Evolutionary conservation across 2,329 filamentous ascomycete genomes (phyloP).

Genomic region (Trichoderma cornu-damae): DNA sequence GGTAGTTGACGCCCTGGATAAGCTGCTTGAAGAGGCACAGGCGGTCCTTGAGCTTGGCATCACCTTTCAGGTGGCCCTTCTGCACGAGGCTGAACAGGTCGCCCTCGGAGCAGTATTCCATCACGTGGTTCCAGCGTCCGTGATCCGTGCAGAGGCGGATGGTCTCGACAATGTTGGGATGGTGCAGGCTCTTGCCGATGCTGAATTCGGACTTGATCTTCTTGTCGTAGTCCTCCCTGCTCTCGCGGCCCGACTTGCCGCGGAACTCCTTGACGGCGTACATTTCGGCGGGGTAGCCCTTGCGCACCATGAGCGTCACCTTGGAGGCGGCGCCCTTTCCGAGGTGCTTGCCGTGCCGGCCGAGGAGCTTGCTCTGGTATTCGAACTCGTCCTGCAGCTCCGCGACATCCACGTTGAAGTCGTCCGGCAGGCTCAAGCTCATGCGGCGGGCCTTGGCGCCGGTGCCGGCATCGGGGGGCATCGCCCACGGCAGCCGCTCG

Average conservation of each 20-base stretch:
- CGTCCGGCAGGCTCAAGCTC: constrained; percentile 67
- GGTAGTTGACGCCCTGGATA: constrained; percentile 72
- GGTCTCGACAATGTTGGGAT: constrained; percentile 83
- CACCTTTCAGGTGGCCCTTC: constrained; percentile 60
- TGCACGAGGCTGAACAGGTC: constrained; percentile 73
- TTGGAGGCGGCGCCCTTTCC: constrained; percentile 80
- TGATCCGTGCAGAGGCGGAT: constrained; percentile 69
- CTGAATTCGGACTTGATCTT: constrained; percentile 90
- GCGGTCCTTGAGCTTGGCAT: constrained; percentile 63
- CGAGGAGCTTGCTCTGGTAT: constrained; percentile 64
- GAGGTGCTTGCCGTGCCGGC: constrained; percentile 67
- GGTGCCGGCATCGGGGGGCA: constrained; percentile 63
- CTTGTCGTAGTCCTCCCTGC: constrained; percentile 69
- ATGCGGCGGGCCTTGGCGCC: constrained; percentile 75
- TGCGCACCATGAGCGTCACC: constrained; percentile 73
- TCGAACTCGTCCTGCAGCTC: constrained; percentile 66
- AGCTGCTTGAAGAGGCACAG: constrained; percentile 88
- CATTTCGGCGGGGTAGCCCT: constrained; percentile 58
- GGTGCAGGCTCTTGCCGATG: constrained; percentile 77
- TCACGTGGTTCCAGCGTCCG: constrained; percentile 81
- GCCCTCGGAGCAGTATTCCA: constrained; percentile 84
- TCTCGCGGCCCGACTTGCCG: constrained; percentile 63
- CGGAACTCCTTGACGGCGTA: constrained; percentile 89
- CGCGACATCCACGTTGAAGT: constrained; percentile 65
- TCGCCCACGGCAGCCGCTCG: constrained; percentile 50